Evolutionary conservation across 176 grass and related monocot species (phyloP).

Genomic region (Oryza rufipogon): DNA sequence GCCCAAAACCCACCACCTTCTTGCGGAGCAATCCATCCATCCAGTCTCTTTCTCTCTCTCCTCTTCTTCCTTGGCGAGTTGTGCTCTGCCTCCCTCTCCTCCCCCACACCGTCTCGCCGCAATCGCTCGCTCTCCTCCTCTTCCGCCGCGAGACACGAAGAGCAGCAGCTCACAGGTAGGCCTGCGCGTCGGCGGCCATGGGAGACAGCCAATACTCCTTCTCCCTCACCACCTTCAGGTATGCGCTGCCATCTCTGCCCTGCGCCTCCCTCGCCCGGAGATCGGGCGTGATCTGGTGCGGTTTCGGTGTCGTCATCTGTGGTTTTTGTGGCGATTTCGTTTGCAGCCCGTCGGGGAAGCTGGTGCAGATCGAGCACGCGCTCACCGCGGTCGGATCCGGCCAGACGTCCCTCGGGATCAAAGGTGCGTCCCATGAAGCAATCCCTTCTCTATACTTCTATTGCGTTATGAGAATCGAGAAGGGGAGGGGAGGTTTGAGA

Average conservation of each 20-base stretch:
- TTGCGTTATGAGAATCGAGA: neutral
- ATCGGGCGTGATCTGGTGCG: slow-evolving; percentile 10
- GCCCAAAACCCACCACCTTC: slow-evolving; percentile 30
- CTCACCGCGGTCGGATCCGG: slow-evolving; percentile 92
- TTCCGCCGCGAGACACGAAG: neutral
- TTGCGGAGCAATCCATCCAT: slow-evolving; percentile 48
- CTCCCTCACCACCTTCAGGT: slow-evolving; percentile 99
- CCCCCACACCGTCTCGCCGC: neutral
- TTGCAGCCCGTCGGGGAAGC: slow-evolving; percentile 89
- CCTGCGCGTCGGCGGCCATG: slow-evolving; percentile 38
- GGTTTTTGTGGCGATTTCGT: slow-evolving; percentile 19
- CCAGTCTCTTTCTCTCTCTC: neutral
- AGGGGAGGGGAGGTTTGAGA: neutral
- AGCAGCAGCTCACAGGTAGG: neutral
- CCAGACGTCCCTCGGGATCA: slow-evolving; percentile 98
- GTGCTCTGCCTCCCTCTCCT: neutral
- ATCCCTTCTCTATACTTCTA: neutral
- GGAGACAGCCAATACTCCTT: slow-evolving; percentile 95
- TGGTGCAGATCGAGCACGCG: slow-evolving; percentile 97
- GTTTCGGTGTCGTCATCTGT: neutral
- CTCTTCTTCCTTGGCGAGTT: neutral
- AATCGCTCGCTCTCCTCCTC: neutral
- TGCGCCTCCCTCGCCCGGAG: neutral
- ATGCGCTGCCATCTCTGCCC: neutral
- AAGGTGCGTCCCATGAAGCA: slow-evolving; percentile 53